A percentile compares a stretch with the other conserved stretches of the same genome.
Conservation (phyloP, 2,329 filamentous ascomycete genomes). For the Canariomyces notabilis region DNA sequence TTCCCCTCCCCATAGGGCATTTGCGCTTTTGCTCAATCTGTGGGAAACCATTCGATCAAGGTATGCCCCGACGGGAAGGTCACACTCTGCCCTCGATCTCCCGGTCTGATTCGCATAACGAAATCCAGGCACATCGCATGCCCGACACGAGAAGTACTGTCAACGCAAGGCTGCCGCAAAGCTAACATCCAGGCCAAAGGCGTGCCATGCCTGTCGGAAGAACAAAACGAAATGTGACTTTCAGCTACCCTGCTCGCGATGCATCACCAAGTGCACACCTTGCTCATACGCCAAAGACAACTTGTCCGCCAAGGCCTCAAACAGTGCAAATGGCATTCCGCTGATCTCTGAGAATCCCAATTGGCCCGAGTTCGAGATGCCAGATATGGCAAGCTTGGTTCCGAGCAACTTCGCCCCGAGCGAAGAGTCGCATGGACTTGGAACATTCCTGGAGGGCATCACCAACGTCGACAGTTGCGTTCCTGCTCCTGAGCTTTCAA, state of each 20-base stretch:
- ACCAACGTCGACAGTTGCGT: background rate
- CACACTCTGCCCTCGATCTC: background rate
- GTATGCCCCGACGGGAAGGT: background rate
- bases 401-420: background rate
- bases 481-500: background rate
- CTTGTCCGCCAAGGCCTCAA: background rate
- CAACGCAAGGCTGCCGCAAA: slow-evolving; percentile 5
- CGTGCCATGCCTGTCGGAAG: slow-evolving; percentile 12
- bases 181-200: slow-evolving; percentile 5
- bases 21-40: slow-evolving; percentile 2
- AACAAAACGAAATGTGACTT: slow-evolving; percentile 19
- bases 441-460: background rate
- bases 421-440: background rate
- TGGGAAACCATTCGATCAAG: slow-evolving; percentile 3
- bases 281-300: slow-evolving; percentile 12
- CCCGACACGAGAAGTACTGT: slow-evolving; percentile 17
- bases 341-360: background rate
- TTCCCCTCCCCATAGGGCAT: background rate
- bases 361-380: background rate
- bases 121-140: slow-evolving; percentile 10
- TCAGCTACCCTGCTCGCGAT: slow-evolving; percentile 15
- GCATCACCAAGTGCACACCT: slow-evolving; percentile 1
- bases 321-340: background rate
- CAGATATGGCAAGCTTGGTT: background rate
- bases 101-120: background rate